A percentile compares a stretch with the other conserved stretches of the same genome.
Evolutionary conservation across 139 green algal species (phyloP).

Genomic region (Volvox reticuliferus): DNA sequence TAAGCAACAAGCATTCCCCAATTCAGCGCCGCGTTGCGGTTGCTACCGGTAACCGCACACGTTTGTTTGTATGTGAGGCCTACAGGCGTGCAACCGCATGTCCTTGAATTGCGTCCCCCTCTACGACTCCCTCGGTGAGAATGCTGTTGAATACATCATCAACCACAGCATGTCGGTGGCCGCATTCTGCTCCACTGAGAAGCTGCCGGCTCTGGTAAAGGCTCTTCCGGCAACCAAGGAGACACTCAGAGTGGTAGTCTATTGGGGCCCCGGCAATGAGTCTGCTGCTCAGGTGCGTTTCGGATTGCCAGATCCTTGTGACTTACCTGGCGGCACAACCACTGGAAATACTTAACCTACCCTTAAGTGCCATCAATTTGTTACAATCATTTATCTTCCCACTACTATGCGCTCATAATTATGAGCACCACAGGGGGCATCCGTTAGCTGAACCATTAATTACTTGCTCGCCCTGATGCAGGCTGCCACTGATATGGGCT

Average conservation of each 20-base stretch:
- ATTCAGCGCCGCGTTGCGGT: too few species aligned
- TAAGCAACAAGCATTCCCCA: too few species aligned
- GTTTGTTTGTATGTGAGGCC: too few species aligned
- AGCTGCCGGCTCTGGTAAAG: constrained; percentile 76
- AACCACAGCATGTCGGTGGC: constrained; percentile 77
- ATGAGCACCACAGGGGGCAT: too few species aligned
- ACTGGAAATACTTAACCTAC: too few species aligned
- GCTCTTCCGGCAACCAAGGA: constrained; percentile 69
- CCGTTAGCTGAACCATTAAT: too few species aligned
- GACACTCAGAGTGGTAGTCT: constrained; percentile 81
- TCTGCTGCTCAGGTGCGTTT: constrained; percentile 50
- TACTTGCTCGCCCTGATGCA: constrained; percentile 55
- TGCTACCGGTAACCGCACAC: too few species aligned
- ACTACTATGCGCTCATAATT: too few species aligned
- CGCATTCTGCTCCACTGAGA: constrained; percentile 71
- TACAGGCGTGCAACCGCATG: constrained; percentile 94
- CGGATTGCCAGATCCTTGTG: too few species aligned
- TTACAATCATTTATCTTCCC: too few species aligned
- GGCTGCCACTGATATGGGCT: constrained; percentile 54
- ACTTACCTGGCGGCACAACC: too few species aligned
- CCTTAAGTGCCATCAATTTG: too few species aligned
- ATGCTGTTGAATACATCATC: constrained; percentile 95
- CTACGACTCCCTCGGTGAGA: constrained; percentile 95
- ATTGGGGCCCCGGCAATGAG: constrained; percentile 79
- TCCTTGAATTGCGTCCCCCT: constrained; percentile 91